phyloP scores from a whole-genome alignment of 2,329 filamentous ascomycete species.

The Aspergillus quadrilineatus region DNA sequence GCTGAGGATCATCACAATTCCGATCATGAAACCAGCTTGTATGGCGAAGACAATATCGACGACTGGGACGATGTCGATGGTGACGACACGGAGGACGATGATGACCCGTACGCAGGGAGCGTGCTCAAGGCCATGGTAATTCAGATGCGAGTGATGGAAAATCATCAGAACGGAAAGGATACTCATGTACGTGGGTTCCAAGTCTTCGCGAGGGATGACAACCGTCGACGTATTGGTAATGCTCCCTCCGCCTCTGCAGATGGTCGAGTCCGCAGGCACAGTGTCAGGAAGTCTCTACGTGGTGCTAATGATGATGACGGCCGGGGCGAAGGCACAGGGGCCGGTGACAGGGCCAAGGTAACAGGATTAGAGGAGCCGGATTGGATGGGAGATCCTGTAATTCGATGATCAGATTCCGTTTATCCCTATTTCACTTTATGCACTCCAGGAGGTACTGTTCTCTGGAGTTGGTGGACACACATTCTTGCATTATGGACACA shows the following conservation, averaged over 20 bases:
- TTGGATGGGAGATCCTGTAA: slow-evolving; percentile 52
- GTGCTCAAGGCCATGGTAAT: slow-evolving; percentile 85
- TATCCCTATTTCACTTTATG: not conserved
- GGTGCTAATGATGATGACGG: slow-evolving; percentile 24
- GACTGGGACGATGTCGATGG: slow-evolving; percentile 27
- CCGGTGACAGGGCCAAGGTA: slow-evolving; percentile 28
- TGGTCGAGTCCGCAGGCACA: slow-evolving; percentile 30
- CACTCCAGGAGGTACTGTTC: slow-evolving; percentile 1
- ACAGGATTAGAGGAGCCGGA: slow-evolving; percentile 45
- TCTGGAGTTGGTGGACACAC: not conserved
- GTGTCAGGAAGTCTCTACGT: slow-evolving; percentile 31
- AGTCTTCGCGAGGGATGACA: slow-evolving; percentile 63
- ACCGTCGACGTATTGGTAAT: slow-evolving; percentile 30
- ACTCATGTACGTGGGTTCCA: slow-evolving; percentile 95
- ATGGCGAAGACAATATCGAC: slow-evolving; percentile 29
- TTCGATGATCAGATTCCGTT: slow-evolving; percentile 34
- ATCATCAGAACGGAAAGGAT: slow-evolving; percentile 98
- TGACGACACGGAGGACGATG: slow-evolving; percentile 24
- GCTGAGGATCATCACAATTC: slow-evolving; percentile 22
- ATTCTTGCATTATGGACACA: not conserved
- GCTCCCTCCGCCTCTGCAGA: slow-evolving; percentile 37
- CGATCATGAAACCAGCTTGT: slow-evolving; percentile 27
- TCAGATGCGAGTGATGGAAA: slow-evolving; percentile 88
- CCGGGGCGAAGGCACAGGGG: slow-evolving; percentile 21
- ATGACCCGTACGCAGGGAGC: slow-evolving; percentile 58